Evolutionary conservation across 2,329 filamentous ascomycete species (phyloP).

Genomic region (Colletotrichum noveboracense): DNA sequence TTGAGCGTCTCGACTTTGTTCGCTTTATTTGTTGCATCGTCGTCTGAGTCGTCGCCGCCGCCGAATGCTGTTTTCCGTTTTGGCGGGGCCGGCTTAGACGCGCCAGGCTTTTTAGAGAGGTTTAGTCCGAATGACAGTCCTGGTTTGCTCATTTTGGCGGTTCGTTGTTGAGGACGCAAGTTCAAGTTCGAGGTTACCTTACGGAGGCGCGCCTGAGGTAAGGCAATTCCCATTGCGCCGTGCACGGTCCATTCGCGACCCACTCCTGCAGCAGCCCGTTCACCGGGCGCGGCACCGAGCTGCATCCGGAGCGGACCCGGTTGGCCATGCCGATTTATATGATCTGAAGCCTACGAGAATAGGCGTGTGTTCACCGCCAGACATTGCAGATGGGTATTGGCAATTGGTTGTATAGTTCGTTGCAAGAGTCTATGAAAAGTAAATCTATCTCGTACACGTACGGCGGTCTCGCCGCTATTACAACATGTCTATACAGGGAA

Average conservation of each 20-base stretch:
- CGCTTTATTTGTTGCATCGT: constrained; percentile 43
- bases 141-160: constrained; percentile 50
- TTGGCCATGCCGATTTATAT: neutral
- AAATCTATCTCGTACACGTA: neutral
- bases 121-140: constrained; percentile 62
- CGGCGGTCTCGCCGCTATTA: neutral
- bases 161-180: neutral
- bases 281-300: neutral
- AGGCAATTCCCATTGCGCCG: neutral
- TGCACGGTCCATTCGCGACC: constrained; percentile 1
- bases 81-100: constrained; percentile 52
- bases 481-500: neutral
- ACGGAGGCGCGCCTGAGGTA: neutral
- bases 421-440: constrained; percentile 5
- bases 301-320: neutral
- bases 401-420: neutral
- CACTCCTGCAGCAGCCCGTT: neutral
- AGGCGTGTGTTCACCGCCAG: neutral
- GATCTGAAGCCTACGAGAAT: too few relatives aligned
- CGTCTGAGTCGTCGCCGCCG: constrained; percentile 62
- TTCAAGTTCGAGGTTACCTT: neutral
- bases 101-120: constrained; percentile 60
- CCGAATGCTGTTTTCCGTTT: constrained; percentile 65
- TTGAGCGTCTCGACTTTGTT: constrained; percentile 61
- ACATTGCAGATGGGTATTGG: neutral